Percentiles rank a stretch among this genome's conserved stretches.
Conservation (phyloP, 2,329 filamentous ascomycete species). For the Fusarium sp. region DNA sequence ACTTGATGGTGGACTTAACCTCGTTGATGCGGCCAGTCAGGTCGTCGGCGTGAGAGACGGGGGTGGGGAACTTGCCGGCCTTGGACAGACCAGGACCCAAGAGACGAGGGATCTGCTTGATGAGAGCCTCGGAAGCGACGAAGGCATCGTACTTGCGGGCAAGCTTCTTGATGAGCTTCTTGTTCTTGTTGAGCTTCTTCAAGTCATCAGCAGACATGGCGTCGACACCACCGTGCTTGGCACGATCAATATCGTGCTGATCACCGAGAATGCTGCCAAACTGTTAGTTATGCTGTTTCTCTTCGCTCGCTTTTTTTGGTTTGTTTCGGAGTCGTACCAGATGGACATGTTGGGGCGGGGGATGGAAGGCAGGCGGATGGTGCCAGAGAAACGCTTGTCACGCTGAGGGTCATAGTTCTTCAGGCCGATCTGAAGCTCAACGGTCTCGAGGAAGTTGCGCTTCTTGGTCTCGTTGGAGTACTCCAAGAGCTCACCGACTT, state of each 20-base stretch:
- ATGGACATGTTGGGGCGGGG: conserved; percentile 92
- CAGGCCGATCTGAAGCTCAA: conserved; percentile 91
- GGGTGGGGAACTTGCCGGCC: conserved; percentile 99
- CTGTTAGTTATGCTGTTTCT: conserved; percentile 27
- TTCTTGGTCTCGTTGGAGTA: conserved; percentile 97
- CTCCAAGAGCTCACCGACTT: conserved; percentile 93
- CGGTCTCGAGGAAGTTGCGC: conserved; percentile 97
- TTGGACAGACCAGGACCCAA: conserved; percentile 98
- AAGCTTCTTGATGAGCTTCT: conserved; percentile 99
- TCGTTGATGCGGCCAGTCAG: conserved; percentile 96
- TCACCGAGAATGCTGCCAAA: conserved; percentile 69
- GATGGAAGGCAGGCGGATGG: conserved; percentile 92
- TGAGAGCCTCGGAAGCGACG: conserved; percentile 94
- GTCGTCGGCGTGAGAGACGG: conserved; percentile 96
- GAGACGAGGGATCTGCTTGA: conserved; percentile 99
- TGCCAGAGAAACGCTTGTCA: conserved; percentile 99
- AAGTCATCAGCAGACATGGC: conserved; percentile 98
- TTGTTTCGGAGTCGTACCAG: conserved; percentile 61
- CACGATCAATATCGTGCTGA: conserved; percentile 99
- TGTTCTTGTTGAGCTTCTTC: conserved; percentile 99
- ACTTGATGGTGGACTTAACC: conserved; percentile 99
- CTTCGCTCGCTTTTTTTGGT: neutral
- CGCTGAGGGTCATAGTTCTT: conserved; percentile 99
- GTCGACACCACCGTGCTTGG: conserved; percentile 98
- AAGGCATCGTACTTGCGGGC: conserved; percentile 99